phyloP scores from a whole-genome alignment of 2,329 filamentous ascomycete species.

The Colletotrichum sp. region DNA sequence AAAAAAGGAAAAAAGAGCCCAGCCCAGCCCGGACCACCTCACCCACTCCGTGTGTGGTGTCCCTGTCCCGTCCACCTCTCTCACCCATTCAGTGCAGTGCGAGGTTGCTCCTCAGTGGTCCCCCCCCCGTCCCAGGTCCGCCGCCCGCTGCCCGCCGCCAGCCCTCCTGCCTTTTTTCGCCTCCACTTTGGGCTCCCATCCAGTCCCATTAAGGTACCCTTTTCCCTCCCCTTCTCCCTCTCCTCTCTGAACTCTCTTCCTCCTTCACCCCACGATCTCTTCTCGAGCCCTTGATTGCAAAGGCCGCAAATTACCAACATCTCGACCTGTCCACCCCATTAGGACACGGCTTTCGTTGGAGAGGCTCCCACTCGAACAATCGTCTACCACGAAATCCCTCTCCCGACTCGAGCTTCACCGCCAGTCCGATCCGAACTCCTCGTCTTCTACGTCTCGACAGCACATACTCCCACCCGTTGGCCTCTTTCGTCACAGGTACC shows the following conservation, averaged over 20 bases:
- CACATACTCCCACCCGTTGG: background rate
- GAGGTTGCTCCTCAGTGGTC: background rate
- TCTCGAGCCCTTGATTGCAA: conserved; percentile 13
- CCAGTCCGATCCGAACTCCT: background rate
- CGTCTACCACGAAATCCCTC: background rate
- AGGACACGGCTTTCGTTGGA: conserved; percentile 20
- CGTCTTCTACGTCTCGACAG: background rate
- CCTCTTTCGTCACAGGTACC: conserved; percentile 19
- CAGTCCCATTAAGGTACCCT: conserved; percentile 17
- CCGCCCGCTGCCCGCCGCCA: conserved; percentile 3
- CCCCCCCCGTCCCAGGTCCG: conserved; percentile 10
- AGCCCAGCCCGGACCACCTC: conserved; percentile 4
- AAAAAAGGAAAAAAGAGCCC: background rate
- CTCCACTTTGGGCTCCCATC: conserved; percentile 23
- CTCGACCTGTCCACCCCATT: conserved; percentile 17
- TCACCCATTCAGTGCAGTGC: background rate
- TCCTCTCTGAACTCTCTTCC: background rate
- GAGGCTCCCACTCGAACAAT: background rate
- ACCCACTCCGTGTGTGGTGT: background rate
- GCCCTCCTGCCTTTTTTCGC: conserved; percentile 10
- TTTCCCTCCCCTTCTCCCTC: conserved; percentile 8
- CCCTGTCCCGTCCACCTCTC: background rate
- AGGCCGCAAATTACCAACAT: conserved; percentile 5
- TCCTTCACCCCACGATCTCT: conserved; percentile 22
- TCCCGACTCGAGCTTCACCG: background rate